phyloP scores from a whole-genome alignment of 495 filamentous ascomycete species.

The Parachaetomium inaequale region DNA sequence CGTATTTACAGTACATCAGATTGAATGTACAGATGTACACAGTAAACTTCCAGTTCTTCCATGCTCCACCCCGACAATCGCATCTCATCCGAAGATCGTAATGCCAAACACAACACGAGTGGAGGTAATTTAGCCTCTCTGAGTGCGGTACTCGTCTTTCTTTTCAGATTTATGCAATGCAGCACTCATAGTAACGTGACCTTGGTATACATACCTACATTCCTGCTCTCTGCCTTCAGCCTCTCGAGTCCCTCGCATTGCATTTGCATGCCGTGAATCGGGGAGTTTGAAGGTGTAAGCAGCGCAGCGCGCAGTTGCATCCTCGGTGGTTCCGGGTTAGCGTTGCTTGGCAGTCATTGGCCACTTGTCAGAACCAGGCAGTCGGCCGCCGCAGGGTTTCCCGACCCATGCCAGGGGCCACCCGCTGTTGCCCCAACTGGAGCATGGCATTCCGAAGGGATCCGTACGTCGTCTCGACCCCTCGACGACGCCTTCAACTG shows the following conservation, averaged over 20 bases:
- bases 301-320: neutral
- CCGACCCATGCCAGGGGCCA: conserved; percentile 1
- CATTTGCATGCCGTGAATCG: neutral
- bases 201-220: no score
- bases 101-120: neutral
- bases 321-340: neutral
- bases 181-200: no score
- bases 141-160: no score
- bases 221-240: neutral
- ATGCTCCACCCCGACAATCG: neutral
- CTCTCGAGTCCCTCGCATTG: neutral
- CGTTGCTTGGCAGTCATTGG: conserved; percentile 15
- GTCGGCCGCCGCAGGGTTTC: neutral
- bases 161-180: no score
- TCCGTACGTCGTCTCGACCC: neutral
- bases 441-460: neutral
- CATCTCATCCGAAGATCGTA: neutral
- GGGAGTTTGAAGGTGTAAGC: neutral
- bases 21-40: no score
- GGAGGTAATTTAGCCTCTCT: neutral
- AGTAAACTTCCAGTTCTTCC: neutral
- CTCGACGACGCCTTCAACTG: neutral
- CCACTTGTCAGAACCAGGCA: conserved; percentile 6
- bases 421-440: conserved; percentile 14
- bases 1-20: neutral